Conservation (phyloP, 176 grass and related monocot species). For the Stipa capillata region DNA sequence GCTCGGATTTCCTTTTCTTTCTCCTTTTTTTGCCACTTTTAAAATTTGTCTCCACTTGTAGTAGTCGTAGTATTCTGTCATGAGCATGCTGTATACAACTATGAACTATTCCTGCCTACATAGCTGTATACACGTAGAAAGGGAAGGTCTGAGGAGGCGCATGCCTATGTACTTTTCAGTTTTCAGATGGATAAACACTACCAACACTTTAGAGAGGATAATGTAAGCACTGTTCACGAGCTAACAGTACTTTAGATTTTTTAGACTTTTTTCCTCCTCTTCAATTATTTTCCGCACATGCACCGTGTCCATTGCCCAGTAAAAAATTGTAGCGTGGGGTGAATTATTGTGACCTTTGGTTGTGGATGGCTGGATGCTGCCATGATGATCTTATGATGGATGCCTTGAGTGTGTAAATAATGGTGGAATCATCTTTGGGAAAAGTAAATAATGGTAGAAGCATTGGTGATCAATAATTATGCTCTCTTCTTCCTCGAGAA, state of each 20-base stretch:
- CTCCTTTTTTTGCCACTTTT: background rate
- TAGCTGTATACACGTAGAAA: slow-evolving; percentile 11
- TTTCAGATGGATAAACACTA: background rate
- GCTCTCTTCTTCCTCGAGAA: background rate
- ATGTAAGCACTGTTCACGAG: background rate
- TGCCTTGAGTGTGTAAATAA: background rate
- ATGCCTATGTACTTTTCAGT: background rate
- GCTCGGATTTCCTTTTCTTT: background rate
- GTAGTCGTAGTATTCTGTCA: background rate
- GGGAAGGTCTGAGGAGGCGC: background rate
- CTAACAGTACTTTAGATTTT: background rate
- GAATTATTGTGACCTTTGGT: background rate
- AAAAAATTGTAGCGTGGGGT: background rate
- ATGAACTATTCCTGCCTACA: background rate
- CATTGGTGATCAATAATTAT: background rate
- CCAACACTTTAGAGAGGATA: background rate
- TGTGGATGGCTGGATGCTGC: background rate
- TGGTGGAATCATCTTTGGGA: background rate
- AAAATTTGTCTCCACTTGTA: slow-evolving; percentile 22
- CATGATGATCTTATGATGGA: slow-evolving; percentile 6
- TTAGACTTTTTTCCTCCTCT: too few relatives aligned
- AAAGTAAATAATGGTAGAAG: background rate
- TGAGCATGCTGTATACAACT: background rate
- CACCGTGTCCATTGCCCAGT: background rate
- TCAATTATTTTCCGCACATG: background rate